These are phyloP conservation scores for Aspergillus nomiae DNA, from an alignment of 2,329 filamentous ascomycete genomes.

Conservation along the genomic window DNA sequence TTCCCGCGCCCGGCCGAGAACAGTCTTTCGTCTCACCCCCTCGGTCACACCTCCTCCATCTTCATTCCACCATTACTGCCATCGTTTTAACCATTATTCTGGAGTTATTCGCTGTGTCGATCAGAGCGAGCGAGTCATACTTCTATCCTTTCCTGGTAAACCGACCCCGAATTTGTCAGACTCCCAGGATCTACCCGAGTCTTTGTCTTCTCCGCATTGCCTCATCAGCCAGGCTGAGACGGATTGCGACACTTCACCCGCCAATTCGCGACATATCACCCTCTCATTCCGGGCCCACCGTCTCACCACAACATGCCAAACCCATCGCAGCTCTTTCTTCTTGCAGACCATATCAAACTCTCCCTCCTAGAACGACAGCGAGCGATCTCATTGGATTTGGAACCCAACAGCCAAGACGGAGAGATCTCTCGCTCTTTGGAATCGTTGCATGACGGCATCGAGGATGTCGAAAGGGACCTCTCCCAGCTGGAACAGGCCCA, in stretches of 20 bases:
- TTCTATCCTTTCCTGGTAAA: background rate
- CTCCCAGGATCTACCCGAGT: background rate
- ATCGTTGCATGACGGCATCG: constrained; percentile 79
- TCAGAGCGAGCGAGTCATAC: background rate
- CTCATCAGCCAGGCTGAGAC: constrained; percentile 2
- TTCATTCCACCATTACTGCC: background rate
- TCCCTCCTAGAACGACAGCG: constrained; percentile 90
- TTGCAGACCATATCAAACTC: constrained; percentile 96
- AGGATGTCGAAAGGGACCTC: constrained; percentile 66
- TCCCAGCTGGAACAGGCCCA: constrained; percentile 61
- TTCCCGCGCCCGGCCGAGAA: constrained; percentile 8
- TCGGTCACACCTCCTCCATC: constrained; percentile 3
- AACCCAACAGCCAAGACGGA: constrained; percentile 78
- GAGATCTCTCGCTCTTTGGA: constrained; percentile 88
- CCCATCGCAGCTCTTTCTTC: constrained; percentile 78
- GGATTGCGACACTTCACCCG: constrained; percentile 5
- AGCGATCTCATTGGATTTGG: constrained; percentile 76
- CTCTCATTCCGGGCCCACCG: background rate
- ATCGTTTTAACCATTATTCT: background rate
- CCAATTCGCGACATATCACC: constrained; percentile 5
- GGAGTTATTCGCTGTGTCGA: background rate
- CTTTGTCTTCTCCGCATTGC: constrained; percentile 13
- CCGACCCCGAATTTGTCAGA: constrained; percentile 2
- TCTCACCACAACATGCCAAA: constrained; percentile 48
- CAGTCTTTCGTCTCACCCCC: constrained; percentile 6